These are phyloP conservation scores for Talaromyces sp. DNA, from an alignment of 2,329 filamentous ascomycete species.

Conservation along the genomic window DNA sequence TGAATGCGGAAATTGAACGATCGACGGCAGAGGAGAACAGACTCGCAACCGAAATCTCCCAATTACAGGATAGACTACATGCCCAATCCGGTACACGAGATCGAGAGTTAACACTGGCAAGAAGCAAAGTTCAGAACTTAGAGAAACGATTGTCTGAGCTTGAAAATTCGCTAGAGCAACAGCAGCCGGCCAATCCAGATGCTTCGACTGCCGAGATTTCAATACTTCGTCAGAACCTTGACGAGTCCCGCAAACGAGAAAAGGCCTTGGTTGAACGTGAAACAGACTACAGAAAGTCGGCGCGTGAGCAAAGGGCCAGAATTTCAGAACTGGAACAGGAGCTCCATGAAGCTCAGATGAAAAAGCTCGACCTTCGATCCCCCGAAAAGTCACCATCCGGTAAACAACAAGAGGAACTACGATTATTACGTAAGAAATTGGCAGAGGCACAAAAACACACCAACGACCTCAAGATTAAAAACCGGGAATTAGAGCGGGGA, in stretches of 20 bases:
- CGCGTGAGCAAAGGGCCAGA: constrained; percentile 61
- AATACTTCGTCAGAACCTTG: constrained; percentile 59
- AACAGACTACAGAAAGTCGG: constrained; percentile 56
- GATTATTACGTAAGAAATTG: constrained; percentile 58
- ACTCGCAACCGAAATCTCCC: constrained; percentile 45
- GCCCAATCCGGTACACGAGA: constrained; percentile 37
- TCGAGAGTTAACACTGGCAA: constrained; percentile 49
- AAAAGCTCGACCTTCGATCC: constrained; percentile 50
- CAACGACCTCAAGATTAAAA: constrained; percentile 51
- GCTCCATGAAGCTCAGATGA: constrained; percentile 56
- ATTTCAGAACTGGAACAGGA: constrained; percentile 64
- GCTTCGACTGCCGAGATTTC: constrained; percentile 49
- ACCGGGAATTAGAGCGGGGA: constrained; percentile 49
- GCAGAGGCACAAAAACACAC: constrained; percentile 56
- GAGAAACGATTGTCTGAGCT: constrained; percentile 52
- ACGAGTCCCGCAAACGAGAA: constrained; percentile 62
- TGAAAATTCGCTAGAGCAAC: constrained; percentile 51
- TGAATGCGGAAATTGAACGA: constrained; percentile 63
- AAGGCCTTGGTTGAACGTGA: constrained; percentile 63
- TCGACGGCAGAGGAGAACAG: constrained; percentile 63
- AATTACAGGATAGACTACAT: constrained; percentile 50
- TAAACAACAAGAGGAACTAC: constrained; percentile 49
- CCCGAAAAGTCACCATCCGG: constrained; percentile 47
- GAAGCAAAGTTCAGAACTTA: constrained; percentile 61
- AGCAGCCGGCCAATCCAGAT: constrained; percentile 39